Evolutionary conservation across 768 basidiomycete genomes (phyloP).

Genomic region (Russula lepida): DNA sequence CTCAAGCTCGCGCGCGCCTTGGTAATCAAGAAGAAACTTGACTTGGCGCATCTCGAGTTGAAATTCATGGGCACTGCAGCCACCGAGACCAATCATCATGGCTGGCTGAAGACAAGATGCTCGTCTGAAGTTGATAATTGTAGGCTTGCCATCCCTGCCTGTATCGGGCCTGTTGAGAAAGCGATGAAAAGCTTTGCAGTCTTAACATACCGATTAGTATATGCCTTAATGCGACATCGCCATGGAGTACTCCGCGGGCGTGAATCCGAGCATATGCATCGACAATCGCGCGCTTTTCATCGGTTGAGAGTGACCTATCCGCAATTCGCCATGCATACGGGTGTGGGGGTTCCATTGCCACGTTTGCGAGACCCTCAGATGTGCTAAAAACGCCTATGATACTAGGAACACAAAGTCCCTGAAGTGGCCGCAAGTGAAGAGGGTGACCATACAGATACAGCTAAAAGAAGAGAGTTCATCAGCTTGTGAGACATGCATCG

Average conservation of each 20-base stretch:
- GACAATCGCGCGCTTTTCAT: slow-evolving; percentile 45
- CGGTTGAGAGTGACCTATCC: slow-evolving; percentile 43
- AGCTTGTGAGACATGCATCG: background rate
- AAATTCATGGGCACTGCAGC: slow-evolving; percentile 35
- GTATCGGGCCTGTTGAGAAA: background rate
- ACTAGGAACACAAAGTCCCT: slow-evolving; percentile 45
- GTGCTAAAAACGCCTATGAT: slow-evolving; percentile 44
- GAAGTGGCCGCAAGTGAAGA: slow-evolving; percentile 40
- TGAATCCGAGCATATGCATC: slow-evolving; percentile 40
- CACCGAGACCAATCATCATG: slow-evolving; percentile 29
- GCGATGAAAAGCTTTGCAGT: background rate
- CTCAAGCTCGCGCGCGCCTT: slow-evolving; percentile 28
- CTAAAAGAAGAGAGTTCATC: slow-evolving; percentile 28
- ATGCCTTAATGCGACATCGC: slow-evolving; percentile 29
- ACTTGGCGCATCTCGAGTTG: slow-evolving; percentile 48
- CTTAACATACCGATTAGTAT: slow-evolving; percentile 37
- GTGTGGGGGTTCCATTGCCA: slow-evolving; percentile 51
- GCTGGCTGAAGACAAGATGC: slow-evolving; percentile 27
- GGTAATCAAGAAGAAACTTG: slow-evolving; percentile 44
- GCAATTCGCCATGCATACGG: slow-evolving; percentile 53
- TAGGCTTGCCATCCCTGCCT: slow-evolving; percentile 35
- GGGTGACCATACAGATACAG: slow-evolving; percentile 43
- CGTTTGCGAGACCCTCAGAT: slow-evolving; percentile 30
- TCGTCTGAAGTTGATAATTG: slow-evolving; percentile 45
- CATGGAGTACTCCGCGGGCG: slow-evolving; percentile 29